phyloP scores from a whole-genome alignment of 495 filamentous ascomycete genomes.

The Penicillium samsonianum region DNA sequence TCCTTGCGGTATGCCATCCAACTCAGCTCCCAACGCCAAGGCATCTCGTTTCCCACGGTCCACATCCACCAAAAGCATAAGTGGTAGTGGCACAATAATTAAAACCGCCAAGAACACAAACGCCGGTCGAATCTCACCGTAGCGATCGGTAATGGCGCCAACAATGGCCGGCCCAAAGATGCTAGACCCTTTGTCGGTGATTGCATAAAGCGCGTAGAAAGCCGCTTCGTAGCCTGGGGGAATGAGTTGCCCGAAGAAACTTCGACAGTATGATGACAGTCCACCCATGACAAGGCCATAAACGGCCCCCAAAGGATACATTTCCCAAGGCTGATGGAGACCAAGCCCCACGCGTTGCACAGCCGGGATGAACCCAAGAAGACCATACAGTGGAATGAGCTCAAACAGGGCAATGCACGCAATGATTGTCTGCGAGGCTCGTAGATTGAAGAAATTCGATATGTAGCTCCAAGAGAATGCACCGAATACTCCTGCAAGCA shows the following conservation, averaged over 20 bases:
- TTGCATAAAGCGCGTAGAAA: constrained; percentile 95
- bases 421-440: constrained; percentile 83
- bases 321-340: constrained; percentile 91
- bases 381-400: constrained; percentile 86
- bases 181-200: constrained; percentile 95
- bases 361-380: constrained; percentile 85
- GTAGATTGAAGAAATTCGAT: constrained; percentile 62
- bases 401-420: constrained; percentile 89
- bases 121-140: constrained; percentile 87
- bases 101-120: constrained; percentile 89
- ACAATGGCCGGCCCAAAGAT: constrained; percentile 95
- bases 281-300: constrained; percentile 95
- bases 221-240: constrained; percentile 93
- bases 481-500: constrained; percentile 76
- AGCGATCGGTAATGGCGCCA: constrained; percentile 83
- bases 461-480: constrained; percentile 88
- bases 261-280: constrained; percentile 89
- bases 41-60: constrained; percentile 83
- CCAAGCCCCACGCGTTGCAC: constrained; percentile 76
- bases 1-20: constrained; percentile 47
- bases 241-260: constrained; percentile 87
- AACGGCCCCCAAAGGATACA: constrained; percentile 88
- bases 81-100: constrained; percentile 76
- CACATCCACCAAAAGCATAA: constrained; percentile 87
- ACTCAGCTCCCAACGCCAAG: constrained; percentile 63